Base-by-base conservation (phyloP, 768 basidiomycete genomes). In the Lenzites betulinus region DNA sequence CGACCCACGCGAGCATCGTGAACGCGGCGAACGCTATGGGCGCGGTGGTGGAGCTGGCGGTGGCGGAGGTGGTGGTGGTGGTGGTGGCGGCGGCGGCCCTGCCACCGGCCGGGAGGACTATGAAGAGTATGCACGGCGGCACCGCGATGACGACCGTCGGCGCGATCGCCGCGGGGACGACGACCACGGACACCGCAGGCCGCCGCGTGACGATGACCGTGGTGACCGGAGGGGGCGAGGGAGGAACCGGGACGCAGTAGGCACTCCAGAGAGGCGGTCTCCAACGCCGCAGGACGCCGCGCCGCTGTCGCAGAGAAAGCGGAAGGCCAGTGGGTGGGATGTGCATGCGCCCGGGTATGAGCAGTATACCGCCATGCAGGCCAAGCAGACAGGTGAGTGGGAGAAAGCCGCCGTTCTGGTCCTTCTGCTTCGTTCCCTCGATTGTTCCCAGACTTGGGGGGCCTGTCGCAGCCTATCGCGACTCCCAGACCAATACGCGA, bases 301-400 rank as follows among this genome's bases (percentile, higher is more conserved):
- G 42, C 88, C 92, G 0, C 75, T 99, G 63, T 89, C 90, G 8
- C 93, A 98, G 70, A 80, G 95, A 63, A 90, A 89, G 71, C 80
- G 95, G 28, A 92, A 92, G 67, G 90, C 93, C 6, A 94, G 93
- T 46, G 92, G 92, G 0, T 99, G 97, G 97, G 94, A 99, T 74
- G 89, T 97, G 22, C 90, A 94, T 74, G 93, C 95, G 18, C 90
- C 92, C 3, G 95, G 95, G 4, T 98, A 97, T 65, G 96, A 98
- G 70, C 91, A 92, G 66, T 93, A 97, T 68, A 89, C 89, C 5
- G 94, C 96, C 16, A 83, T 94, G 80, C 95, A 98, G 72, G 97
- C 97, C n/a, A 99, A 99, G 75, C 90, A 94, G 77, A 98, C 95
- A 43, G 97, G 96, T 93, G 65, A 58, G 74, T 65, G 35, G 22